A percentile compares a stretch with the other conserved stretches of the same genome.
Evolutionary conservation across 208 protist species (phyloP).

Genomic region (Trypanosoma mega): DNA sequence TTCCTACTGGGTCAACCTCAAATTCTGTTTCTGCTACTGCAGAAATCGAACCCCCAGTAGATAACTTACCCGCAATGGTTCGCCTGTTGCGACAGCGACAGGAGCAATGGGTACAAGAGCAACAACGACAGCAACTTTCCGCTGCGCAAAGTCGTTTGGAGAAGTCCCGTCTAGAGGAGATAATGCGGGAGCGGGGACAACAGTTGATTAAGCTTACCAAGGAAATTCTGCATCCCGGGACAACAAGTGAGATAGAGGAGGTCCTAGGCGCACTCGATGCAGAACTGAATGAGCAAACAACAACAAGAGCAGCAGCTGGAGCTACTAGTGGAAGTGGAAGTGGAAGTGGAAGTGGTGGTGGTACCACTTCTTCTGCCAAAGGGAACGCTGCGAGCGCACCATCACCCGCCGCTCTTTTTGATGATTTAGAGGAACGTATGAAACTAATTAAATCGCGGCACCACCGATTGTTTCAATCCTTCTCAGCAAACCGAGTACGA

Average conservation of each 20-base stretch:
- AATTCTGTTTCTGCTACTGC: constrained; percentile 11
- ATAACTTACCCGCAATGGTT: constrained; percentile 63
- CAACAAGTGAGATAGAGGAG: constrained; percentile 19
- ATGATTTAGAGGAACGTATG: constrained; percentile 54
- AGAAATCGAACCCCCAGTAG: constrained; percentile 60
- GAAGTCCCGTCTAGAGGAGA: constrained; percentile 43
- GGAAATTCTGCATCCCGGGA: constrained; percentile 28
- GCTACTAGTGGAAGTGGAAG: background rate
- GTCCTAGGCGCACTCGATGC: constrained; percentile 8
- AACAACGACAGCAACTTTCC: constrained; percentile 53
- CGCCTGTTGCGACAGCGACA: constrained; percentile 51
- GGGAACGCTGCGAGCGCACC: background rate
- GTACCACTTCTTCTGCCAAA: background rate
- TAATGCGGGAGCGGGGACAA: constrained; percentile 33
- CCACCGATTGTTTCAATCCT: constrained; percentile 34
- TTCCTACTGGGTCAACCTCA: constrained; percentile 27
- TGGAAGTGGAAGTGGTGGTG: constrained; percentile 11
- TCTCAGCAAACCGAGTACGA: constrained; percentile 37
- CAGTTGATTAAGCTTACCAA: constrained; percentile 41
- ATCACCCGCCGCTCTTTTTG: constrained; percentile 31
- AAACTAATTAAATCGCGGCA: constrained; percentile 49
- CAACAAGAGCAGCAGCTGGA: background rate
- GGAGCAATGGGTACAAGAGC: constrained; percentile 42
- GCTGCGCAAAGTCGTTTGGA: constrained; percentile 40
- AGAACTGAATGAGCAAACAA: constrained; percentile 3